phyloP scores from a whole-genome alignment of 2,329 filamentous ascomycete genomes.

The Nannizzia gypsea region DNA sequence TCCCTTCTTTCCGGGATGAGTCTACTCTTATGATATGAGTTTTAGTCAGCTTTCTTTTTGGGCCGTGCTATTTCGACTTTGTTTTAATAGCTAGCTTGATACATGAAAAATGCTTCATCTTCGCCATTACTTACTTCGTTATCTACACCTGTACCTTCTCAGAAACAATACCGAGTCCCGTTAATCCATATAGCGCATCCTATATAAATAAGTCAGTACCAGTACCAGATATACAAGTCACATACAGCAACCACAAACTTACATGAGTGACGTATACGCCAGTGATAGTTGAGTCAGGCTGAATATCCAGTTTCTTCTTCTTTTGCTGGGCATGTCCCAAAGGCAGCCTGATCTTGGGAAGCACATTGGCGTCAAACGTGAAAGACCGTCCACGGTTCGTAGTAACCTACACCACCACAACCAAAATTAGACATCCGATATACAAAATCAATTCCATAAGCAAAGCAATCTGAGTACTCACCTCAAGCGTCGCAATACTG shows the following conservation, averaged over 20 bases:
- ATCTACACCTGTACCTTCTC: neutral
- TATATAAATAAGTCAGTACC: neutral
- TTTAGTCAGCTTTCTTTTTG: too few relatives aligned
- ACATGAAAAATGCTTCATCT: neutral
- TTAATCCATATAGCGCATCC: neutral
- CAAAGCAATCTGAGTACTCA: neutral
- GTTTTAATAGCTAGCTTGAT: neutral
- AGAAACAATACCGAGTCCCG: slow-evolving; percentile 1
- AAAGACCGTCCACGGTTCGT: slow-evolving; percentile 15
- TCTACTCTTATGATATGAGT: neutral
- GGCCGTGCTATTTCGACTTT: neutral
- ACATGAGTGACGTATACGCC: slow-evolving; percentile 18
- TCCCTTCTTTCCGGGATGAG: neutral
- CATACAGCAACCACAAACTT: neutral
- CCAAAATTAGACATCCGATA: neutral
- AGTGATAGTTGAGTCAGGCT: slow-evolving; percentile 14
- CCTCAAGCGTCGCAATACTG: neutral
- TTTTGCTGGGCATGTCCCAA: slow-evolving; percentile 7
- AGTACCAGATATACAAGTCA: too few relatives aligned
- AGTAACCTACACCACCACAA: slow-evolving; percentile 8
- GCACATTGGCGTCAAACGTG: slow-evolving; percentile 14
- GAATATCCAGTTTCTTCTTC: slow-evolving; percentile 10
- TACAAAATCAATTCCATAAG: neutral
- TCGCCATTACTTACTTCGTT: neutral
- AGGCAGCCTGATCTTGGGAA: slow-evolving; percentile 13